Evolutionary conservation across 441 rosid genomes (phyloP), one percentile per base, ranked within the genome.

Genomic region (Croton setiger): DNA sequence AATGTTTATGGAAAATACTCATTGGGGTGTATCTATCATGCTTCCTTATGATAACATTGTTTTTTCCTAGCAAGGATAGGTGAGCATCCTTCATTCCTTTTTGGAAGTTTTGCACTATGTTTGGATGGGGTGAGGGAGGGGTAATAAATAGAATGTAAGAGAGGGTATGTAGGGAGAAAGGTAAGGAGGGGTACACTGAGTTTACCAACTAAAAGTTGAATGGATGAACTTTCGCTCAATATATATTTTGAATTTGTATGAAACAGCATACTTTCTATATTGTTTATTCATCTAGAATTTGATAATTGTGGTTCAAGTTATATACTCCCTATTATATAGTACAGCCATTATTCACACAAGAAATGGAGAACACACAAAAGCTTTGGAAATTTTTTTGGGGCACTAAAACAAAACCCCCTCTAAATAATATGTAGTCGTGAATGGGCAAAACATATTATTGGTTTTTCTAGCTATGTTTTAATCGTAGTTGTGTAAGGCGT

Each of bases 21-120:
- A 5, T 65, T 43, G 36, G 45, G 64, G 8, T 43, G 49, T 43
- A 44, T 54, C 60, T 33, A 18, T 60, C 55, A 45, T 66, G 62
- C 60, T 41, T 62, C 72, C 36, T 21, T 21, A 8, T 43, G 64
- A 12, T 43, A 35, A 49, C 3, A 59, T 63, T 63, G 7, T 43
- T 65, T 52, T 17, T 33, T 48, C 18, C 9, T 36, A 51, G 41
- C 44, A 51, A 27, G 31, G 31, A 35, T 20, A 71, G 33, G 51
- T 52, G 43, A 58, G 54, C 48, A 44, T 63, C 21, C 20, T 36
- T 35, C n/a, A 48, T 48, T 43, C 36, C 33, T 61, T 57, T 65
- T 45, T 13, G 63, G 52, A 47, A 18, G 21, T 11, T 65, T 37
- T 17, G 33, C 31, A 27, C 31, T 27, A 27, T 27, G 31, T 27